A percentile compares a stretch with the other conserved stretches of the same genome.
Evolutionary conservation across 1,139 yeast species (phyloP).

Genomic region (Kazachstania sp.): DNA sequence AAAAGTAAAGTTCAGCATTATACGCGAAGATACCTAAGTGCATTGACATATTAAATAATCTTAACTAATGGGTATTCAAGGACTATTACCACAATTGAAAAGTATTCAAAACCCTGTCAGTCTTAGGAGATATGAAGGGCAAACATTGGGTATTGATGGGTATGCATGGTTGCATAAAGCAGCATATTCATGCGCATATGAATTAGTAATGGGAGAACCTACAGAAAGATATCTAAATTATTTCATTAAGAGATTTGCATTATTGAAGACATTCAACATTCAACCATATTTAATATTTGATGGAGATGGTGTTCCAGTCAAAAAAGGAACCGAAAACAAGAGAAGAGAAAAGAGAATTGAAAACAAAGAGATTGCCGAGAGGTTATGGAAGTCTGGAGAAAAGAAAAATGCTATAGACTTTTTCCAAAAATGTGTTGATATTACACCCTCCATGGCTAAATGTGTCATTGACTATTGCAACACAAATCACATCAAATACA

Average conservation of each 20-base stretch:
- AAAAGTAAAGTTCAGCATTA: too few relatives aligned
- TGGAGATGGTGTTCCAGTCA: slow-evolving; percentile 80
- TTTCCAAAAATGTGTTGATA: slow-evolving; percentile 73
- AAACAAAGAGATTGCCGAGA: slow-evolving; percentile 50
- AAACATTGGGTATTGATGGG: slow-evolving; percentile 83
- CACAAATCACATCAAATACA: slow-evolving; percentile 49
- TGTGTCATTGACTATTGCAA: slow-evolving; percentile 69
- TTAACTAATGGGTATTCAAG: slow-evolving; percentile 62
- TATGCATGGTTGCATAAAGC: slow-evolving; percentile 96
- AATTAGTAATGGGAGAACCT: slow-evolving; percentile 62
- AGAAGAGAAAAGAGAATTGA: slow-evolving; percentile 50
- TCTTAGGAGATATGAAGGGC: slow-evolving; percentile 57
- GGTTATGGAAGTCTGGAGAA: slow-evolving; percentile 45
- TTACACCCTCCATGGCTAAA: slow-evolving; percentile 88
- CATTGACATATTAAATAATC: not conserved
- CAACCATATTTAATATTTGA: slow-evolving; percentile 89
- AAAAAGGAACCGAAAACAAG: slow-evolving; percentile 62
- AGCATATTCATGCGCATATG: slow-evolving; percentile 74
- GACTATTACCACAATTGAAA: slow-evolving; percentile 65
- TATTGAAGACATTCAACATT: slow-evolving; percentile 62
- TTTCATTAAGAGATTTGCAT: slow-evolving; percentile 50
- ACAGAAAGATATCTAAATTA: slow-evolving; percentile 59
- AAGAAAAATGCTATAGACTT: slow-evolving; percentile 53
- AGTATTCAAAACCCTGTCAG: slow-evolving; percentile 57
- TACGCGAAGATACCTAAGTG: too few relatives aligned